A percentile compares a stretch with the other conserved stretches of the same genome.
Conservation (phyloP, 2,329 filamentous ascomycete species). For the Colletotrichum incanum region DNA sequence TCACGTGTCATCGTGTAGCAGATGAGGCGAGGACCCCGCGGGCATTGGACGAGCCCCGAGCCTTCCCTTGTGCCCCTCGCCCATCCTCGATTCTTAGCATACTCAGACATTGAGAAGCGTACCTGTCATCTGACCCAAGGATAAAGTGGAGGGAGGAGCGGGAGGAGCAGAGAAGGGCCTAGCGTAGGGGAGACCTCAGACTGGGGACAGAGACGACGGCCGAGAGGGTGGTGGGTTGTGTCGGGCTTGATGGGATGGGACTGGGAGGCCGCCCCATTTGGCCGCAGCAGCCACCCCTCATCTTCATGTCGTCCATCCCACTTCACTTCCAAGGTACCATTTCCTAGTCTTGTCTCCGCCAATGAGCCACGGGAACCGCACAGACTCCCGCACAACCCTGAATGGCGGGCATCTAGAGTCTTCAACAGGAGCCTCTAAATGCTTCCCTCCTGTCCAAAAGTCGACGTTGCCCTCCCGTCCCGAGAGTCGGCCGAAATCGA, state of each 20-base stretch:
- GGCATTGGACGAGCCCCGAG: conserved; percentile 1
- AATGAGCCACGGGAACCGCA: conserved; percentile 44
- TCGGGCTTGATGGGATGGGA: conserved; percentile 38
- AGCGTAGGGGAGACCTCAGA: conserved; percentile 24
- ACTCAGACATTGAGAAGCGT: conserved; percentile 8
- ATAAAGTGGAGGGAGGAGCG: conserved; percentile 32
- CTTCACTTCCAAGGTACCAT: conserved; percentile 37
- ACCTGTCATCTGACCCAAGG: conserved; percentile 25
- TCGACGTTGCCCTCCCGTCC: background rate
- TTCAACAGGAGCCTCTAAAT: conserved; percentile 35
- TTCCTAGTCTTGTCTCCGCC: conserved; percentile 41
- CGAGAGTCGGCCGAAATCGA: conserved; percentile 30
- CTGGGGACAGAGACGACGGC: conserved; percentile 25
- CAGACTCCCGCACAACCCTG: conserved; percentile 47
- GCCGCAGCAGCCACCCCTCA: conserved; percentile 32
- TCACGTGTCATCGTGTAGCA: conserved; percentile 23
- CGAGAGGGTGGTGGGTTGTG: conserved; percentile 39
- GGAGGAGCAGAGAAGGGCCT: conserved; percentile 39
- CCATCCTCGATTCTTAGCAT: no score
- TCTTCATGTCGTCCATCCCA: conserved; percentile 41
- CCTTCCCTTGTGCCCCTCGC: background rate
- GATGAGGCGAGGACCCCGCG: conserved; percentile 2
- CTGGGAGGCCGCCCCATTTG: conserved; percentile 41
- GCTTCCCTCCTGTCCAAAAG: conserved; percentile 16
- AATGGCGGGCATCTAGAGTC: conserved; percentile 28